Base-by-base conservation (phyloP, 768 basidiomycete species). In the Lactarius evosmus region DNA sequence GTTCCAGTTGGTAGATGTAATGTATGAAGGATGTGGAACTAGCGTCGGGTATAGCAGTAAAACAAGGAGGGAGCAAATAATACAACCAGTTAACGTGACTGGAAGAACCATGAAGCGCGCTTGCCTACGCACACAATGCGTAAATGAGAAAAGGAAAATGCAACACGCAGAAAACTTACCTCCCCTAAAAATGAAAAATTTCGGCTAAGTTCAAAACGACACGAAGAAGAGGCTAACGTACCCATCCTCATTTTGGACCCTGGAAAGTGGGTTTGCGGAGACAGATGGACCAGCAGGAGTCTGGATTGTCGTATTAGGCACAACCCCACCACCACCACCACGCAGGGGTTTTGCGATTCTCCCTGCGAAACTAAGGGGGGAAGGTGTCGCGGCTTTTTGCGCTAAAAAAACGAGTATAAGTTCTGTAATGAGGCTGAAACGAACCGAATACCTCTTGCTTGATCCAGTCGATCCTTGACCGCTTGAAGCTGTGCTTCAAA, bases 301-400 rank as follows among this genome's bases (percentile, higher is more conserved):
- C 66, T 82, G 77, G 55, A 76, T 46, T 78, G 72, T 71, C 40
- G 77, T 70, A 54, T 76, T 75, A 22, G 78, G 77, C 41, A 78
- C 79, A 36, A 74, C 73, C 7, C 72, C 76, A 16, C 94, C 94
- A 49, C 96, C 95, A 25, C 93, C 94, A 16, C 96, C 97, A 68
- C 96, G 84, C 61, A 99, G 78, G 30, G 97, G 97, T 77, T 98
- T 98, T 36, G 96, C 96, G 67, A 99, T 98, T 44, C 96, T 85
- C 49, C 95, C 95, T 9, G 66, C 67, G 77, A 95, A 94, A 74
- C 81, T 89, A 71, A 96, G 81, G 49, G 87, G 78, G 32, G 87
- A 85, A 19, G 84, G 78, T n/a, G 82, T 77, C 51, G 86, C 82
- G 50, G 85, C 83, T 76, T 91, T 91, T 85, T 91, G 88, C 16